Percentiles rank a stretch among this genome's conserved stretches.
Conservation (phyloP, 2,329 filamentous ascomycete species). For the Alternaria metachromatica region DNA sequence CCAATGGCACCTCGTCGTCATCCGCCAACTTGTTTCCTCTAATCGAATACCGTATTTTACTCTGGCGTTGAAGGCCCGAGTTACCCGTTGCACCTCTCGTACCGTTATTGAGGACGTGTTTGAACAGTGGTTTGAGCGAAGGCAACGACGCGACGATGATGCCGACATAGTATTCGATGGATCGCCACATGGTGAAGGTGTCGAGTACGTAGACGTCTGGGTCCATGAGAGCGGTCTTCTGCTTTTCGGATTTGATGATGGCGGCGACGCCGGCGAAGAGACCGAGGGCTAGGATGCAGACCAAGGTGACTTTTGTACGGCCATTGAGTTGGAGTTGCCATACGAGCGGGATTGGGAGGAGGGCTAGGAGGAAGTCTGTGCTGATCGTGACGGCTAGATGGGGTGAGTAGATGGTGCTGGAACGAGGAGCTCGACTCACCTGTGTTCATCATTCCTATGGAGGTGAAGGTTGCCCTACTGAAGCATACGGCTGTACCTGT, state of each 20-base stretch:
- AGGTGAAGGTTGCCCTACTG: slow-evolving; percentile 49
- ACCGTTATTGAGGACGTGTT: slow-evolving; percentile 22
- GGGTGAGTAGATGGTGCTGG: background rate
- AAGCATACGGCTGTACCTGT: slow-evolving; percentile 53
- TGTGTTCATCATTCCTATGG: slow-evolving; percentile 57
- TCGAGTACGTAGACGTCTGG: slow-evolving; percentile 37
- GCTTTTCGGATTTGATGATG: background rate
- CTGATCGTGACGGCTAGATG: background rate
- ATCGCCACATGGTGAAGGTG: slow-evolving; percentile 55
- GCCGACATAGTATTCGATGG: slow-evolving; percentile 54
- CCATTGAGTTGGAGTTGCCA: background rate
- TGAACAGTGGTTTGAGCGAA: slow-evolving; percentile 45
- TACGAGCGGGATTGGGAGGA: background rate
- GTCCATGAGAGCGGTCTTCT: background rate
- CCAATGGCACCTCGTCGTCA: background rate
- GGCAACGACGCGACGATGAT: slow-evolving; percentile 54
- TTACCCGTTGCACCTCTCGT: background rate
- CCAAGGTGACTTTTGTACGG: background rate
- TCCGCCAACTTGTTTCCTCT: background rate
- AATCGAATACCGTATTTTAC: background rate
- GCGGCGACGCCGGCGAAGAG: background rate
- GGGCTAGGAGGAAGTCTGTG: background rate
- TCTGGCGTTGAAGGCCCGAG: background rate
- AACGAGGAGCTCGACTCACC: slow-evolving; percentile 23
- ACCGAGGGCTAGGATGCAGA: background rate